A percentile compares a stretch with the other conserved stretches of the same genome.
Evolutionary conservation across 768 basidiomycete species (phyloP).

Genomic region (Lentinus tigrinus): DNA sequence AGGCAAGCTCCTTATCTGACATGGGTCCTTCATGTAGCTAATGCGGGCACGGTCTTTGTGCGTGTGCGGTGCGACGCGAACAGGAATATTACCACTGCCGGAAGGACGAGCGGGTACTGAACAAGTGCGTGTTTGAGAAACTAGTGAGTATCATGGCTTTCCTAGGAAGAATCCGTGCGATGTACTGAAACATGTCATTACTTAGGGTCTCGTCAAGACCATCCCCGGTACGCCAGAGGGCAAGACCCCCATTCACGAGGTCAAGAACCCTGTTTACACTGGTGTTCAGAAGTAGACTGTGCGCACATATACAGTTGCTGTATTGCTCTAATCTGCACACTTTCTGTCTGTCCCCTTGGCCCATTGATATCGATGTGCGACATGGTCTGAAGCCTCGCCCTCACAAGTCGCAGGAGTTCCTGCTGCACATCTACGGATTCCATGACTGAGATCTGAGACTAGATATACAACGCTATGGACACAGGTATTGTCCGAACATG

Average conservation of each 20-base stretch:
- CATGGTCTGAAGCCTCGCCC: too few species aligned
- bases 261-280: constrained; percentile 80
- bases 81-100: constrained; percentile 91
- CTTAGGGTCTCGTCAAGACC: constrained; percentile 83
- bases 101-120: constrained; percentile 82
- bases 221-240: constrained; percentile 88
- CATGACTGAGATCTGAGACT: too few species aligned
- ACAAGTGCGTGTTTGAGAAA: constrained; percentile 95
- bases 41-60: not conserved
- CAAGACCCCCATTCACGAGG: constrained; percentile 84
- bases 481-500: not conserved
- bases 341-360: not conserved
- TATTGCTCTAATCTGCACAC: not conserved
- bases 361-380: too few species aligned
- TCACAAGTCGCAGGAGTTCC: too few species aligned
- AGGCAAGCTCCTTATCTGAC: constrained; percentile 53
- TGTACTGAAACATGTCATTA: not conserved
- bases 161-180: too few species aligned
- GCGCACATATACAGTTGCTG: constrained; percentile 11
- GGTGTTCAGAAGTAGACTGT: constrained; percentile 72
- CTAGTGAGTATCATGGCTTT: constrained; percentile 52
- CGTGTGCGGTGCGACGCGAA: not conserved
- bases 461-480: not conserved
- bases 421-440: too few species aligned
- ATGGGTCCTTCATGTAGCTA: too few species aligned